phyloP scores from a whole-genome alignment of 2,329 filamentous ascomycete genomes.

The Periconia macrospinosa region DNA sequence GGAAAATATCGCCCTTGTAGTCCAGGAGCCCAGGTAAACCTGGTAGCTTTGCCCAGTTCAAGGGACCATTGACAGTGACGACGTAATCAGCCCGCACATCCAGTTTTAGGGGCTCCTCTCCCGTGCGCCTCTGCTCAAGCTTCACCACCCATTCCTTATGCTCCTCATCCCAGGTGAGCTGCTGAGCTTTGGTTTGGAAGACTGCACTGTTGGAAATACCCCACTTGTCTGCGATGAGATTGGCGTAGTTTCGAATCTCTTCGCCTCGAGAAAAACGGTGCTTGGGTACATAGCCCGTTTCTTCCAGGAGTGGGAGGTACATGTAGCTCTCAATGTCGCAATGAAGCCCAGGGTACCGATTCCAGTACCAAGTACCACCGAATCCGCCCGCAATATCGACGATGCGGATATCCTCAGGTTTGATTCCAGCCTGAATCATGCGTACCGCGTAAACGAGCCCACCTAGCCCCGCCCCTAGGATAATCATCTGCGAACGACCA shows the following conservation, averaged over 20 bases:
- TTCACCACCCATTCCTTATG: slow-evolving; percentile 16
- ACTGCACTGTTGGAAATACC: slow-evolving; percentile 42
- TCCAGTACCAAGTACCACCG: slow-evolving; percentile 54
- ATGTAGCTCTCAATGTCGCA: slow-evolving; percentile 64
- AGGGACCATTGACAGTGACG: slow-evolving; percentile 10
- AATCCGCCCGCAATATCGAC: slow-evolving; percentile 51
- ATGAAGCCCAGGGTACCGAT: slow-evolving; percentile 51
- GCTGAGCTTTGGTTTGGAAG: slow-evolving; percentile 22
- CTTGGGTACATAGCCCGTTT: slow-evolving; percentile 60
- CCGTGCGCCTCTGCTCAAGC: slow-evolving; percentile 9
- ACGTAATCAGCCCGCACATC: slow-evolving; percentile 11
- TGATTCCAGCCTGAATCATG: slow-evolving; percentile 42
- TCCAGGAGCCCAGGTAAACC: slow-evolving; percentile 8
- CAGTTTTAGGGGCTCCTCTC: slow-evolving; percentile 6
- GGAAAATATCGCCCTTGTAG: slow-evolving; percentile 22
- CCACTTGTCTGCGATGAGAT: slow-evolving; percentile 42
- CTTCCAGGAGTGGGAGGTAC: slow-evolving; percentile 64
- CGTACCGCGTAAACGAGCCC: slow-evolving; percentile 45
- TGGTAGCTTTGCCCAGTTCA: slow-evolving; percentile 49
- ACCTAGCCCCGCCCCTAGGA: slow-evolving; percentile 46
- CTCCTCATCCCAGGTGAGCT: slow-evolving; percentile 20
- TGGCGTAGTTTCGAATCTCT: slow-evolving; percentile 50
- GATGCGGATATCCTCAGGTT: slow-evolving; percentile 40
- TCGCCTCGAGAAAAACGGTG: slow-evolving; percentile 48
- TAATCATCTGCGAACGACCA: slow-evolving; percentile 27